Evolutionary conservation across 352 stramenopile species (phyloP), one percentile per base, ranked within the genome.

Genomic region (Phytophthora ramorum): DNA sequence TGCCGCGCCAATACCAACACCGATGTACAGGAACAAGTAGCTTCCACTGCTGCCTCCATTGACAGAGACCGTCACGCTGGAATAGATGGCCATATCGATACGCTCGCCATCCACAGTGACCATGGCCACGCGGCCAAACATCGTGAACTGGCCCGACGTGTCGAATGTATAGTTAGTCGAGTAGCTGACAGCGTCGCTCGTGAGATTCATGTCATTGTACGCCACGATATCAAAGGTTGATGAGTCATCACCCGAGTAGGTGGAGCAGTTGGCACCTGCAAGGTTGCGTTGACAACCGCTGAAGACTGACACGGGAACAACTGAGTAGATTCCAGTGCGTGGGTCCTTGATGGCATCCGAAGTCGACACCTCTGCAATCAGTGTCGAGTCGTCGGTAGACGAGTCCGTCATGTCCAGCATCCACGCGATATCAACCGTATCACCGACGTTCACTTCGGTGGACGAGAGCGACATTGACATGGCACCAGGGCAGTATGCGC

Each of bases 31-130:
- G 52, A 92, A 92, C 17, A 83, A 28, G 26, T 75, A 76, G 51
- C 81, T 82, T 16, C 69, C 73, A 2, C 69, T 74, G 34, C 75
- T 89, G 20, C 74, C 74, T 35, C 62, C 69, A 0, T 78, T 58
- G n/a, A 90, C 75, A 16, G 83, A 76, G 24, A 90, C 85, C 9
- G 75, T 75, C 32, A 92, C 64, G 32, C 69, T 87, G 41, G 83
- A 92, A 69, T 94, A 94, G 30, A 94, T 87, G 13, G 85, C 85
- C 83, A 92, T 91, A 45, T 94, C 83, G 61, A 94, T 77, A 28
- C 83, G 85, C 17, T 87, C 71, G 14, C 85, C 85, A 60, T 94
- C 85, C 26, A 83, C 71, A 24, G 82, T 92, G 50, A 85, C 65
- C 83, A 92, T 90, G 10, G 76, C 82, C 32, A 91, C 78, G 17